phyloP scores from a whole-genome alignment of 2,329 filamentous ascomycete species.

The Aspergillus floridensis region DNA sequence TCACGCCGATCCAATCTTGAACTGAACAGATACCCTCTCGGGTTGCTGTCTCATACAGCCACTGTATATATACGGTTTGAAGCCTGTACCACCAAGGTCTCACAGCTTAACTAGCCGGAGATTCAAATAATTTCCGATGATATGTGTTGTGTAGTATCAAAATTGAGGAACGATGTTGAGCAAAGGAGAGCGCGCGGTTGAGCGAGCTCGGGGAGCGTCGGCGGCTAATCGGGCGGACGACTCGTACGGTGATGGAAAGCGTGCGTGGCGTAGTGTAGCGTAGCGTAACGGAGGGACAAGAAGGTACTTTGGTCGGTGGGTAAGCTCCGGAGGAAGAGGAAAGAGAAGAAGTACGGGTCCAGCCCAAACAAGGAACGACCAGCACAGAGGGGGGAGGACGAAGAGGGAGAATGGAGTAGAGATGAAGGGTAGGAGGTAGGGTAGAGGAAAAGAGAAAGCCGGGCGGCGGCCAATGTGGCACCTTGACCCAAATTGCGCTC shows the following conservation, averaged over 20 bases:
- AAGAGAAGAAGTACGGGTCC: conserved; percentile 3
- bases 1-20: conserved; percentile 5
- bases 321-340: conserved; percentile 5
- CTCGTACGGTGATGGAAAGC: not conserved
- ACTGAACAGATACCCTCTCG: conserved; percentile 1
- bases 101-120: conserved; percentile 9
- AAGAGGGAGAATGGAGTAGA: not conserved
- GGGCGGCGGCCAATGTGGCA: conserved; percentile 13
- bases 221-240: conserved; percentile 16
- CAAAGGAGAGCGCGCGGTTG: conserved; percentile 16
- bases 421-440: conserved; percentile 3
- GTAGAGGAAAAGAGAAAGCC: not conserved
- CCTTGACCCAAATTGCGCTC: conserved; percentile 9
- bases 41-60: conserved; percentile 8
- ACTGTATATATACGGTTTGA: conserved; percentile 15
- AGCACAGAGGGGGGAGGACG: not conserved
- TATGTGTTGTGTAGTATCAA: conserved; percentile 2
- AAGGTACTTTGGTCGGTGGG: not conserved
- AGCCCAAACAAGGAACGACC: conserved; percentile 10
- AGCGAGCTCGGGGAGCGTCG: conserved; percentile 10
- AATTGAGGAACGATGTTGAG: conserved; percentile 8
- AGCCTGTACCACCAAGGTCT: conserved; percentile 10
- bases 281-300: not conserved
- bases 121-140: conserved; percentile 15
- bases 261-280: not conserved